These are phyloP conservation scores for Skeletonema marinoi DNA, from an alignment of 108 stramenopile species.

Conservation along the genomic window DNA sequence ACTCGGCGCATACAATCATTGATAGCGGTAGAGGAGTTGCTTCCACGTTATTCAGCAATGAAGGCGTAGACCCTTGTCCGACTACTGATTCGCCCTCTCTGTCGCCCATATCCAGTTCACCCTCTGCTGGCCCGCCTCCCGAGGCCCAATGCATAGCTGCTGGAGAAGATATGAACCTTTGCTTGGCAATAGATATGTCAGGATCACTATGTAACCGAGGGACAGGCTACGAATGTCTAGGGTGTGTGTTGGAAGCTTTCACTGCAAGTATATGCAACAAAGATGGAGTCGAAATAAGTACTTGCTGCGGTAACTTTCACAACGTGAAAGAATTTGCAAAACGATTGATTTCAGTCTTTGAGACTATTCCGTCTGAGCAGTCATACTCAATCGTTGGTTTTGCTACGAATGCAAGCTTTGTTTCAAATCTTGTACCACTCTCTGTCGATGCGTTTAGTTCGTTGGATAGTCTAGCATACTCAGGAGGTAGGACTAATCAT, in stretches of 20 bases:
- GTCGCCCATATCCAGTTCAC: neutral
- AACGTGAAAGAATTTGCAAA: constrained; percentile 30
- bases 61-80: too few species aligned
- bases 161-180: constrained; percentile 23
- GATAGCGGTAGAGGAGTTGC: neutral
- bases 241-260: constrained; percentile 11
- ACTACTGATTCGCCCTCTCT: too few species aligned
- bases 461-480: constrained; percentile 12
- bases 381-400: constrained; percentile 34
- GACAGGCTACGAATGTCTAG: neutral
- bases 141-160: neutral
- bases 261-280: constrained; percentile 1
- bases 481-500: constrained; percentile 32
- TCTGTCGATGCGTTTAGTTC: constrained; percentile 11
- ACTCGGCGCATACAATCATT: neutral
- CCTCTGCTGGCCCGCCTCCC: neutral
- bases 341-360: constrained; percentile 12
- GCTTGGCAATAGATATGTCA: constrained; percentile 34
- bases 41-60: neutral
- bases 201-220: constrained; percentile 24
- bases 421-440: neutral
- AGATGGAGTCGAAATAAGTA: neutral
- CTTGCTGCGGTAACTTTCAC: constrained; percentile 28
- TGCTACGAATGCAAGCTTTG: constrained; percentile 11
- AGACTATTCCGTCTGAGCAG: constrained; percentile 14